Evolutionary conservation across 1,284 basidiomycete species (phyloP).

Genomic region (Austropuccinia psidii): DNA sequence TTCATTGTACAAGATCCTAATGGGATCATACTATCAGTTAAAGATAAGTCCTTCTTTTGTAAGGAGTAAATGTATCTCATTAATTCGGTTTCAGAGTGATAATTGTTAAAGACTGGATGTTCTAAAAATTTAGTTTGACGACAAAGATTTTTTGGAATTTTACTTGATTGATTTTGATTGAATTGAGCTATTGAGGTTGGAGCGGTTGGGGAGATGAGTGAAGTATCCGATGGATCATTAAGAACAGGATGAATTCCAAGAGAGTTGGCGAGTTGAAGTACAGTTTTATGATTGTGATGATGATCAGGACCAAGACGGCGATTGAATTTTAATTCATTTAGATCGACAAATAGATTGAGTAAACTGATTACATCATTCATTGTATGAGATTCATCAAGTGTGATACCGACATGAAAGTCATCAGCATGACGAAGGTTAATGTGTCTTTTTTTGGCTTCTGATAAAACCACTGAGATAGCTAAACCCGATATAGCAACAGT

Average conservation of each 20-base stretch:
- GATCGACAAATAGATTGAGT: constrained; percentile 68
- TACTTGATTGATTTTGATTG: not conserved
- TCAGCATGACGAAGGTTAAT: constrained; percentile 83
- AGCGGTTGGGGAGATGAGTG: constrained; percentile 16
- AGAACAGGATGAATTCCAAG: constrained; percentile 39
- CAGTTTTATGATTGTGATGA: constrained; percentile 44
- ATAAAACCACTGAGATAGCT: constrained; percentile 62
- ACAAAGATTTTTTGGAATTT: constrained; percentile 50
- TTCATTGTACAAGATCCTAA: constrained; percentile 80
- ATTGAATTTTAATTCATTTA: constrained; percentile 42
- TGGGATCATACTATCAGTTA: constrained; percentile 94
- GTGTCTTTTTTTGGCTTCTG: constrained; percentile 58
- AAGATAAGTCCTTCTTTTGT: constrained; percentile 86
- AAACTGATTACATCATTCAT: constrained; percentile 55
- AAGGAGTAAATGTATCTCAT: constrained; percentile 70
- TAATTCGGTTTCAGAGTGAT: constrained; percentile 98
- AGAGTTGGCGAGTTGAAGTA: constrained; percentile 43
- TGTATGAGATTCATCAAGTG: constrained; percentile 83
- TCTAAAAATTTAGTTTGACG: constrained; percentile 70
- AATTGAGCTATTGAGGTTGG: not conserved
- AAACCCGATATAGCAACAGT: constrained; percentile 63
- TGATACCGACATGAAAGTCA: constrained; percentile 70
- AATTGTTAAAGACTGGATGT: constrained; percentile 77
- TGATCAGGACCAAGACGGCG: constrained; percentile 17
- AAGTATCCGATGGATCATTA: constrained; percentile 14